Base-by-base conservation (phyloP, 2,329 filamentous ascomycete species). In the Xylariaceae sp. region DNA sequence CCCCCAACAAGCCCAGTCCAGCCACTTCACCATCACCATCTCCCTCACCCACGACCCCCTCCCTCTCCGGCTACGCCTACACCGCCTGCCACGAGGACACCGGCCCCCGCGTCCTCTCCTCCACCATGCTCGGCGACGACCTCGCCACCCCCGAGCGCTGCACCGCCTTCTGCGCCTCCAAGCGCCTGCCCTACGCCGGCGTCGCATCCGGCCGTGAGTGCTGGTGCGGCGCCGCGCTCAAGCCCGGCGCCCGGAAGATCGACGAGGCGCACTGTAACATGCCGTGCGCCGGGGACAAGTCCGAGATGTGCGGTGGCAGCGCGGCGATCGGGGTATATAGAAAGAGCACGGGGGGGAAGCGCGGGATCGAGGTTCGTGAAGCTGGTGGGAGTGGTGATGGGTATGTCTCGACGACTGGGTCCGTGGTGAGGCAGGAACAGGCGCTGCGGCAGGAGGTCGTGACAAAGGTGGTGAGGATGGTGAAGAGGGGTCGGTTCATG, bases 81-180 rank as follows among this genome's bases (percentile, higher is more conserved):
- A 28, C 50, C 3, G 50, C 48, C 32, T 53, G 49, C 38, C 45
- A 41, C 7, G 49, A 53, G 13, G 13, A 7, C 13, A 4, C 30
- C 37, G 40, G 15, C 37, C 47, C 42, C 6, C 47, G 40, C 8
- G 44, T 39, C 4, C 26, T 50, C 8, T 30, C 37, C 22, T 42
- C 34, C 11, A 41, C 33, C 13, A 46, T 17, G 16, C 39, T 38
- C 39, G 30, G 28, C 11, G 41, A 32, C 37, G 35, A 38, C 37
- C 7, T 8, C 15, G 45, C 48, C 43, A 48, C 47, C 13, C 40
- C 41, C 4, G 37, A 47, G 4, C 39, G 38, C 12, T 50, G 45
- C 26, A 41, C 43, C 19, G 34, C 41, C 19, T 44, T 45, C 34
- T 54, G 51, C 38, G 41, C 45, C 34, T 31, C 35, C 18, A 46